Evolutionary conservation across 2,329 filamentous ascomycete genomes (phyloP), one percentile per base, ranked within the genome.

Genomic region (Tolypocladium inflatum): DNA sequence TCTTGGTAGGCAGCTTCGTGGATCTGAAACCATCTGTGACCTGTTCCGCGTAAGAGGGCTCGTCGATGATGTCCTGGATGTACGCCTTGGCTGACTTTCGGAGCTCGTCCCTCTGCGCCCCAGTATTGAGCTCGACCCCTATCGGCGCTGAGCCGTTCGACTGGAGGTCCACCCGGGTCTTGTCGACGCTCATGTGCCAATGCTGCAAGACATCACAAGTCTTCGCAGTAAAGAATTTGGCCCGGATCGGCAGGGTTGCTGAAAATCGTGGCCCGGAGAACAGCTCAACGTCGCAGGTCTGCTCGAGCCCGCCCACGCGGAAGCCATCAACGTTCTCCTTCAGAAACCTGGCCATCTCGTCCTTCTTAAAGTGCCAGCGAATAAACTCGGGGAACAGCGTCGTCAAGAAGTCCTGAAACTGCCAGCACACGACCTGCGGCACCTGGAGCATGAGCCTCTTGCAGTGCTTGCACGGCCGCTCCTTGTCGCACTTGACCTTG

Each of bases 351-450:
- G 66, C 60, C 71, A 83, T 80, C 60, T 77, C 73, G 2, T 81
- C 78, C 61, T 76, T 79, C 52, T 68, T 70, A 59, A 84, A 76
- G 64, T 84, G 81, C 0, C 65, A 65, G 8, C 80, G 73, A 41
- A 83, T 76, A 58, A 82, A 77, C 10, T 71, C 70, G 5, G 81
- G 81, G 58, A 84, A 83, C 33, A 84, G 64, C 2, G 79, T 73
- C 0, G 73, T 71, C 9, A 79, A 60, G 59, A 84, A 84, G 65
- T 84, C 80, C 45, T 76, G 73, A 59, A 84, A 84, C 65, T 80
- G 80, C 81, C 81, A 84, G 70, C 81, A 84, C 30, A 84, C 73
- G 23, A 80, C 76, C 63, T 81, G 78, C 2, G 81, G 80, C 17
- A 82, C 73, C 55, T 75, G 70, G 2, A 73, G 66, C 56, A 75